Base-by-base conservation (phyloP, 1,139 yeast species). In the Williopsis jadinii region DNA sequence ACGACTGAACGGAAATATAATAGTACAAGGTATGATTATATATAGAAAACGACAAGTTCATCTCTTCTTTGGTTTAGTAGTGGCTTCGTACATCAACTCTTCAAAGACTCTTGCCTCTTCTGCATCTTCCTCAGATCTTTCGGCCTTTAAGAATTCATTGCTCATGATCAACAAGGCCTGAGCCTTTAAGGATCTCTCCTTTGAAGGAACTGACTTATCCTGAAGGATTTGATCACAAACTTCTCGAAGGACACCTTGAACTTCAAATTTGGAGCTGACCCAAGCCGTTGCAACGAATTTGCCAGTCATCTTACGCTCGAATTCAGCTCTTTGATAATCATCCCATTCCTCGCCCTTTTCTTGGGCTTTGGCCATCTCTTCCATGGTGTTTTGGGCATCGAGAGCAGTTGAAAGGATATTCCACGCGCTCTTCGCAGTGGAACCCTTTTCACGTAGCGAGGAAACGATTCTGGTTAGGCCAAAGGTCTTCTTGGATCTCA, bases 181-280 rank as follows among this genome's bases (percentile, higher is more conserved):
- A 0, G 92, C 88, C 49, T 84, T 70, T 15, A 66, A 61, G 9
- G 72, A 53, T 49, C 84, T 67, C 41, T 69, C 75, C 50, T 77
- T 77, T 34, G 72, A 62, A 4, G 71, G 55, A 10, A 79, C 64
- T 0, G 61, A 44, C 55, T 78, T 81, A 51, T 83, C 88, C 44
- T 70, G 68, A 45, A 84, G 64, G 2, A 84, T 64, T 45, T 63
- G 67, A 43, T 76, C 74, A 55, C 86, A 79, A 10, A 83, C 90
- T 49, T 76, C 80, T 51, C 77, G 76, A 50, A 84, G 63, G 8
- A 82, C 75, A 27, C 80, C 75, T 37, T 81, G 79, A 37, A 83
- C 78, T 61, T 84, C 95, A 55, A 76, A 83, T 53, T 80, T 82
- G 12, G 87, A 78, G 34, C 84, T 71, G 2, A 83, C 84, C 95